Evolutionary conservation across 306 rosid genomes (phyloP).

Genomic region (Medicago arabica): DNA sequence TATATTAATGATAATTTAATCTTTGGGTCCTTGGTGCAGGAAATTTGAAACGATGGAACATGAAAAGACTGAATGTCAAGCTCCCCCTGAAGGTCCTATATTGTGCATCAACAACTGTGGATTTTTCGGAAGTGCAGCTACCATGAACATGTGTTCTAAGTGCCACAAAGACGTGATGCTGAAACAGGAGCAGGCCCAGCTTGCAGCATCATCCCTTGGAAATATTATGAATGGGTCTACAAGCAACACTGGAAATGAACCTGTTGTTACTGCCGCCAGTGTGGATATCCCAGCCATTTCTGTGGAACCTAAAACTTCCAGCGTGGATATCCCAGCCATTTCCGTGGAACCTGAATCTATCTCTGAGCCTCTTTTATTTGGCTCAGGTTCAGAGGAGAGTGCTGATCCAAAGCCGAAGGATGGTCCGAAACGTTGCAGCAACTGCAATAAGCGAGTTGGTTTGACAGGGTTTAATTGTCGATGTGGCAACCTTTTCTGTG

Average conservation of each 20-base stretch:
- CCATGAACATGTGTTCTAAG: conserved; percentile 95
- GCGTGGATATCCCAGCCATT: too few relatives aligned
- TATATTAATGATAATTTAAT: background rate
- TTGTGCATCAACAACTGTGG: conserved; percentile 90
- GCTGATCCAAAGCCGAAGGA: conserved; percentile 67
- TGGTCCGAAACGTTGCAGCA: conserved; percentile 82
- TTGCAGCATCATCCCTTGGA: conserved; percentile 85
- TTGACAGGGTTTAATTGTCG: conserved; percentile 90
- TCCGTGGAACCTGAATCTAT: conserved; percentile 31
- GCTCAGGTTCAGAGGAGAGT: conserved; percentile 50
- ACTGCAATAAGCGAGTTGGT: conserved; percentile 89
- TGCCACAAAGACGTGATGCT: conserved; percentile 85
- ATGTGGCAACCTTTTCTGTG: conserved; percentile 78
- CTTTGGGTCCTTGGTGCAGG: conserved; percentile 49
- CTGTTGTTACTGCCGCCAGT: conserved; percentile 45
- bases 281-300: conserved; percentile 49
- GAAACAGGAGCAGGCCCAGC: conserved; percentile 85
- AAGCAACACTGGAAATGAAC: conserved; percentile 56
- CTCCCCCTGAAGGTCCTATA: conserved; percentile 87
- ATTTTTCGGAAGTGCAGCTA: conserved; percentile 87
- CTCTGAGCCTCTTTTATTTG: conserved; percentile 41
- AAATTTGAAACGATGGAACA: conserved; percentile 75
- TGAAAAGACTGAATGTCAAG: conserved; percentile 88
- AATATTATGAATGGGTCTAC: conserved; percentile 85
- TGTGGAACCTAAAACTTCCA: conserved; percentile 45